These are phyloP conservation scores for Biancaea sappan DNA, from an alignment of 306 rosid genomes.

Conservation along the genomic window DNA sequence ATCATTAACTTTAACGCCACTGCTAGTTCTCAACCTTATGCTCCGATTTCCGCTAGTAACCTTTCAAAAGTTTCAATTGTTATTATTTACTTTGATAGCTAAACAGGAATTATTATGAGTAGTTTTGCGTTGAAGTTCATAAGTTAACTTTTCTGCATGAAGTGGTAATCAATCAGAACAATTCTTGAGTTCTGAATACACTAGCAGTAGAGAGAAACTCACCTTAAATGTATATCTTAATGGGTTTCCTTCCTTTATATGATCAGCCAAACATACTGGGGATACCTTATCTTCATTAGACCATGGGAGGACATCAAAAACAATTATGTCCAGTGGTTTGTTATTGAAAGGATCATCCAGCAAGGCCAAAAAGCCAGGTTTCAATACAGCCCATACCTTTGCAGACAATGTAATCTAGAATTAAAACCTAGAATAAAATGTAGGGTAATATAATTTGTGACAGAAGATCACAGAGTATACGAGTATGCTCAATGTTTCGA, in stretches of 20 bases:
- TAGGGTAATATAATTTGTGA: background rate
- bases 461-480: conserved; percentile 21
- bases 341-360: conserved; percentile 82
- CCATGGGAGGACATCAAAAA: conserved; percentile 85
- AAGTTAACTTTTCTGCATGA: background rate
- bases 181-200: background rate
- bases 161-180: background rate
- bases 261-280: conserved; percentile 65
- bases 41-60: conserved; percentile 87
- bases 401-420: background rate
- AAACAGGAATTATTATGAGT: conserved; percentile 19
- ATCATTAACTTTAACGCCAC: conserved; percentile 68
- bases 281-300: conserved; percentile 73
- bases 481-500: conserved; percentile 18
- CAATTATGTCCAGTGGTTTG: conserved; percentile 79
- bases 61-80: conserved; percentile 37
- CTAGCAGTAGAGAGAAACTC: conserved; percentile 18
- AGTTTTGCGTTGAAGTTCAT: background rate
- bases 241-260: conserved; percentile 81
- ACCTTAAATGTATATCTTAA: conserved; percentile 84
- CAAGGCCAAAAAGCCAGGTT: conserved; percentile 96
- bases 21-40: conserved; percentile 74
- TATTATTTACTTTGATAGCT: conserved; percentile 3
- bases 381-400: conserved; percentile 97
- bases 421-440: conserved; percentile 10